A percentile compares a stretch with the other conserved stretches of the same genome.
Conservation (phyloP, 2,329 filamentous ascomycete species). For the Cladosporium velox region DNA sequence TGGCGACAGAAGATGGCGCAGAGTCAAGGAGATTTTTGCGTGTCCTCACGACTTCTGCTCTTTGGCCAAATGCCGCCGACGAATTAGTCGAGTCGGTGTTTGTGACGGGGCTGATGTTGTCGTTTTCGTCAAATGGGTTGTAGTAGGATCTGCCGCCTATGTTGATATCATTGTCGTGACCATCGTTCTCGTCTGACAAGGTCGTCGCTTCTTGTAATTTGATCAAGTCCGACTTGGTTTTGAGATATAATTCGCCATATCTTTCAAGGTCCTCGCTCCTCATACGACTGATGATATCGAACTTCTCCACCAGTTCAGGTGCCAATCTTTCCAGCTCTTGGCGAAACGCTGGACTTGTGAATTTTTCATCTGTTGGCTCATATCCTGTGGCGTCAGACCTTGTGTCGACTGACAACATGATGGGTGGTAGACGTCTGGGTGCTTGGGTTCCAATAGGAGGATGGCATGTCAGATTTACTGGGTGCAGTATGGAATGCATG, state of each 20-base stretch:
- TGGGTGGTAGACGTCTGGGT: background rate
- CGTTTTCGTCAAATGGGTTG: background rate
- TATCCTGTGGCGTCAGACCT: too few species aligned
- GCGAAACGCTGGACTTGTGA: constrained; percentile 1
- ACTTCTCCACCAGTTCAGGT: background rate
- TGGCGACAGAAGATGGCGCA: background rate
- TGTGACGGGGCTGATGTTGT: background rate
- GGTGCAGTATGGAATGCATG: background rate
- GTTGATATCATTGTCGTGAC: too few species aligned
- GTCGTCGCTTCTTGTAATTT: background rate
- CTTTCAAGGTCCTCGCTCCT: constrained; percentile 5
- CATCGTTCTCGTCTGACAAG: background rate
- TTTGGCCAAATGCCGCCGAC: background rate
- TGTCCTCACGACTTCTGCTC: background rate
- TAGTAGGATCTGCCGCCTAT: too few species aligned
- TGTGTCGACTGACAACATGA: constrained; percentile 1
- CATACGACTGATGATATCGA: constrained; percentile 1
- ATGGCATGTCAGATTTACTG: background rate
- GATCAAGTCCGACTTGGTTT: constrained; percentile 1
- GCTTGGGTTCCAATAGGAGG: background rate
- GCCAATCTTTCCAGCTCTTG: background rate
- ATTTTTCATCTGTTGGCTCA: background rate
- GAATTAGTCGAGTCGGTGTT: background rate
- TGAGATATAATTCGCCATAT: background rate
- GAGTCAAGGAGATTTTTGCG: background rate